These are phyloP conservation scores for Akanthomyces dipterigenus DNA, from an alignment of 2,329 filamentous ascomycete species.

Conservation along the genomic window DNA sequence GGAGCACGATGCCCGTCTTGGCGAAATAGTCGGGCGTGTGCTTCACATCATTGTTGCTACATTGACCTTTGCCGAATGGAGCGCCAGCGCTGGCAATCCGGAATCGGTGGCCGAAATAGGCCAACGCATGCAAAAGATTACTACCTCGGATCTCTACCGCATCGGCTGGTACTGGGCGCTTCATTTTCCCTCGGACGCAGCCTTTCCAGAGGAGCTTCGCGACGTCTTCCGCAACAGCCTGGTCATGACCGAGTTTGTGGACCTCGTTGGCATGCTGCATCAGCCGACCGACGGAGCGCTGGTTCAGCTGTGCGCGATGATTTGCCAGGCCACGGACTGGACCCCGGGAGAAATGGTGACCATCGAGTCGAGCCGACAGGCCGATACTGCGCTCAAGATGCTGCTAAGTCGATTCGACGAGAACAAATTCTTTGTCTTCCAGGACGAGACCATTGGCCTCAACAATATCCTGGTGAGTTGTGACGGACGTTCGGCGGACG, in stretches of 20 bases:
- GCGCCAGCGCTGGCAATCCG: not conserved
- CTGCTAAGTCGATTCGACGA: no score
- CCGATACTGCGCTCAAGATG: no score
- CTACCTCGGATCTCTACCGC: not conserved
- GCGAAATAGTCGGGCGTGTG: conserved; percentile 9
- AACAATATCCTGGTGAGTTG: no score
- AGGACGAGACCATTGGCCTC: not conserved
- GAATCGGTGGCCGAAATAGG: not conserved
- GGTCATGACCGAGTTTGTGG: not conserved
- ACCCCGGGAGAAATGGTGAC: not conserved
- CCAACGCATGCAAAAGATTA: not conserved
- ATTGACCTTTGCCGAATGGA: not conserved
- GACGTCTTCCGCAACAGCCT: not conserved
- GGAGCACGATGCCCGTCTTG: conserved; percentile 17
- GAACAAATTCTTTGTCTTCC: not conserved
- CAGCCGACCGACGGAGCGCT: not conserved
- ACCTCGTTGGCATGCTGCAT: not conserved
- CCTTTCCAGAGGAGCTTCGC: not conserved
- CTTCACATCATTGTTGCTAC: conserved; percentile 15
- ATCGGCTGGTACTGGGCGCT: not conserved
- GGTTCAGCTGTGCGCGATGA: not conserved
- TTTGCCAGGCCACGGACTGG: not conserved
- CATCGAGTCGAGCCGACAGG: no score
- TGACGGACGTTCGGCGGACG: no score
- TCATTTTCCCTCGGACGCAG: not conserved